Conservation (phyloP, 2,329 filamentous ascomycete genomes). For the Sarocladiaceae sp. region DNA sequence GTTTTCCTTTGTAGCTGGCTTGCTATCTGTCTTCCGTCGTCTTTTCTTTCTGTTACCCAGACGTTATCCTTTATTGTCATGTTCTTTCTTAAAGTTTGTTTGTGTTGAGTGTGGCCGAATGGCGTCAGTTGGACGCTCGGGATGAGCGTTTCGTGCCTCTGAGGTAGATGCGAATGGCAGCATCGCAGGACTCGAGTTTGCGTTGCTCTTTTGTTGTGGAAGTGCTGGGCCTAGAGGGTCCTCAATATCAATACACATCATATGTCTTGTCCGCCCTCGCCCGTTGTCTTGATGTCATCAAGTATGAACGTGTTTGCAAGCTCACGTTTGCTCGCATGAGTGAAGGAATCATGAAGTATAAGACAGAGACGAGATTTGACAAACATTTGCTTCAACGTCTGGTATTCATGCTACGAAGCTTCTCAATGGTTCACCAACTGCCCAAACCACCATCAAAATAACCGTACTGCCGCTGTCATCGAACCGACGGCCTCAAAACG, state of each 20-base stretch:
- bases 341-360: no score
- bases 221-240: not conserved
- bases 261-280: not conserved
- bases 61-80: not conserved
- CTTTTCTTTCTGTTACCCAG: not conserved
- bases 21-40: not conserved
- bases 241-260: not conserved
- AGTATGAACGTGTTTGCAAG: no score
- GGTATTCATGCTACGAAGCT: not conserved
- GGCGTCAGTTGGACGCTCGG: not conserved
- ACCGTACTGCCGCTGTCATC: no score
- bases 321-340: no score
- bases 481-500: no score
- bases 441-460: no score
- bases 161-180: no score
- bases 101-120: no score
- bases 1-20: slow-evolving; percentile 1
- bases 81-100: not conserved
- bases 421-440: no score
- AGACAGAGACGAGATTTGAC: no score
- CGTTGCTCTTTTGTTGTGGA: not conserved
- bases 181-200: not conserved
- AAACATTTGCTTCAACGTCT: no score
- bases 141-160: no score
- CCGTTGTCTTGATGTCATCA: not conserved